These are phyloP conservation scores for Naematelia encephala DNA, from an alignment of 768 basidiomycete genomes.

Conservation along the genomic window DNA sequence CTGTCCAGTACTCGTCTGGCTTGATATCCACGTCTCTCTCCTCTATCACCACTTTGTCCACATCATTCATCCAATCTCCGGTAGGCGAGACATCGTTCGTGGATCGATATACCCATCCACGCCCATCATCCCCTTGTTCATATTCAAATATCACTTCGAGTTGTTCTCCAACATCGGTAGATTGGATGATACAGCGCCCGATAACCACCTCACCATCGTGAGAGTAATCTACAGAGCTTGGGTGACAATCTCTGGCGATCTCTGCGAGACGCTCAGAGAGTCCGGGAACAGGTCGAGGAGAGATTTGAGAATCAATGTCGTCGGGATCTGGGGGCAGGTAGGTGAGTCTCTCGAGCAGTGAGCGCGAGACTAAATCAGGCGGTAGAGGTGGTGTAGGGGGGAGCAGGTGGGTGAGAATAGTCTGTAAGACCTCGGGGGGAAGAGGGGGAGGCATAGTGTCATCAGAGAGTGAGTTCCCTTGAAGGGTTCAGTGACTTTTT, in stretches of 20 bases:
- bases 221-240: conserved; percentile 12
- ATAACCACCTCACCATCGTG: conserved; percentile 13
- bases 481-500: too few relatives aligned
- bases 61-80: background rate
- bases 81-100: background rate
- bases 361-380: conserved; percentile 22
- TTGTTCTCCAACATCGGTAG: background rate
- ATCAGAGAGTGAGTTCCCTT: background rate
- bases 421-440: background rate
- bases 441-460: background rate
- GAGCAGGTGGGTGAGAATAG: conserved; percentile 15
- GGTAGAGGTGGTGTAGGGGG: conserved; percentile 34
- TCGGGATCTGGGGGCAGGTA: conserved; percentile 37
- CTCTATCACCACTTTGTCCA: background rate
- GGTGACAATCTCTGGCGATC: background rate
- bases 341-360: conserved; percentile 33
- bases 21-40: too few relatives aligned
- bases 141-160: conserved; percentile 1
- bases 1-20: too few relatives aligned
- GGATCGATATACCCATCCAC: background rate
- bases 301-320: conserved; percentile 35
- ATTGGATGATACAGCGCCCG: background rate
- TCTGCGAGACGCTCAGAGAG: conserved; percentile 1
- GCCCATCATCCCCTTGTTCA: background rate
- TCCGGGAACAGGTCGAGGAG: conserved; percentile 11